phyloP scores from a whole-genome alignment of 306 rosid species.

The Medicago arabica region DNA sequence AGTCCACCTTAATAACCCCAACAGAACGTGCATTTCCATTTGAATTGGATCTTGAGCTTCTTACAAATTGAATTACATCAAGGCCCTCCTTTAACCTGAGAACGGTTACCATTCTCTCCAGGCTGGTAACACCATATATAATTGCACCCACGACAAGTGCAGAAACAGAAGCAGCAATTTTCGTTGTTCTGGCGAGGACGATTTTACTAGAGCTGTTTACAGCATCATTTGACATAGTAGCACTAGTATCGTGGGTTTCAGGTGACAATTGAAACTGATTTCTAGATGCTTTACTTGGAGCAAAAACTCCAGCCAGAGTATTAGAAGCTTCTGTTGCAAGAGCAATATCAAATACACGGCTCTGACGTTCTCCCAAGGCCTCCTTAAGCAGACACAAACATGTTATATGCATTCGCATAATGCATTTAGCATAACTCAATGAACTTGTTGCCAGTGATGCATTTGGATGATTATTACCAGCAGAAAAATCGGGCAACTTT shows the following conservation, averaged over 20 bases:
- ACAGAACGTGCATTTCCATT: constrained; percentile 83
- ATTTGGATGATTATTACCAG: constrained; percentile 59
- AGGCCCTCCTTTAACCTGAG: constrained; percentile 85
- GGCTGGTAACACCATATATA: constrained; percentile 79
- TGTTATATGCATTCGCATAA: constrained; percentile 73
- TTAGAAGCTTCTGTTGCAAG: constrained; percentile 84
- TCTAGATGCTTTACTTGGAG: constrained; percentile 82
- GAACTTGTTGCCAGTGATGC: constrained; percentile 62
- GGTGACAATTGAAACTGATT: constrained; percentile 74
- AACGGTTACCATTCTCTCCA: constrained; percentile 86
- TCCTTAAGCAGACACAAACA: constrained; percentile 90
- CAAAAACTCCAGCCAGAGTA: constrained; percentile 72
- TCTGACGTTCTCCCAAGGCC: constrained; percentile 94
- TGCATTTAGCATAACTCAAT: constrained; percentile 69
- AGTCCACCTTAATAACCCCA: constrained; percentile 68
- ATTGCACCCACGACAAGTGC: constrained; percentile 82
- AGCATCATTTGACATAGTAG: constrained; percentile 57
- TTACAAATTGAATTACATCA: constrained; percentile 77
- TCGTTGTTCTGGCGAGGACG: constrained; percentile 63
- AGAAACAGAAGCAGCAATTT: constrained; percentile 85
- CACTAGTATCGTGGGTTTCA: constrained; percentile 68
- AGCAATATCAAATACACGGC: constrained; percentile 93
- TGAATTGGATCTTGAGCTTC: constrained; percentile 78
- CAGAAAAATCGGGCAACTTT: constrained; percentile 66
- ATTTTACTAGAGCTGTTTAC: constrained; percentile 55